A percentile compares a stretch with the other conserved stretches of the same genome.
Conservation (phyloP, 345 rosid species). For the Anacardium occidentale region DNA sequence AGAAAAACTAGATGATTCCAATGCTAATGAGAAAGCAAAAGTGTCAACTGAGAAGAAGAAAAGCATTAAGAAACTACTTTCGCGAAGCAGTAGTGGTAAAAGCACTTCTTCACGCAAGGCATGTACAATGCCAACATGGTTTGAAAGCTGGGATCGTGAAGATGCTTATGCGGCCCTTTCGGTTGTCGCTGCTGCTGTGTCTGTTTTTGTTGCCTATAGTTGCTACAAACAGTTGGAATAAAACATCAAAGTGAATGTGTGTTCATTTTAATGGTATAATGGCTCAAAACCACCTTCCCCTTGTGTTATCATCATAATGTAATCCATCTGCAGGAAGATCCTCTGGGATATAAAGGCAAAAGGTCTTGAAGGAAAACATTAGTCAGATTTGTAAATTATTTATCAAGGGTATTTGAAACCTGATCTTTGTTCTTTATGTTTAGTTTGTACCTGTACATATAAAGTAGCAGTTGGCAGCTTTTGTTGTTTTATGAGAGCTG, state of each 20-base stretch:
- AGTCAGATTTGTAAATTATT: conserved; percentile 3
- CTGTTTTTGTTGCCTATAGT: conserved; percentile 70
- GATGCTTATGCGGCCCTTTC: conserved; percentile 85
- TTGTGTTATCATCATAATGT: background rate
- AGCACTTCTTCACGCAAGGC: conserved; percentile 36
- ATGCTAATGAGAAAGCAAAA: conserved; percentile 28
- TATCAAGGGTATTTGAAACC: too few relatives aligned
- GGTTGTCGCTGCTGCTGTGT: conserved; percentile 72
- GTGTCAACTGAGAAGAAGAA: conserved; percentile 44
- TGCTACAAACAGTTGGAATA: conserved; percentile 60
- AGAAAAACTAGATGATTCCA: conserved; percentile 23
- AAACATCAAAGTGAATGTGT: background rate
- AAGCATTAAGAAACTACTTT: conserved; percentile 33
- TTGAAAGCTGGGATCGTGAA: conserved; percentile 84
- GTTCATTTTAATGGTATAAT: background rate
- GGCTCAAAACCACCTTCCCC: background rate
- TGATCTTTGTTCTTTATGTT: background rate
- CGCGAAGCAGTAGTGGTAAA: conserved; percentile 39
- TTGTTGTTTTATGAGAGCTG: background rate
- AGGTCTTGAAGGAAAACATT: conserved; percentile 2
- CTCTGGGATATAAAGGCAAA: background rate
- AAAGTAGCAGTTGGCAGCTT: background rate
- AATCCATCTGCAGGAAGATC: background rate
- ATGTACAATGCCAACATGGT: conserved; percentile 61
- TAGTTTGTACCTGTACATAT: conserved; percentile 4